Evolutionary conservation across 192 early-diverging fungal species (phyloP), one percentile per base, ranked within the genome.

Genomic region (Bifiguratus adelaidae): DNA sequence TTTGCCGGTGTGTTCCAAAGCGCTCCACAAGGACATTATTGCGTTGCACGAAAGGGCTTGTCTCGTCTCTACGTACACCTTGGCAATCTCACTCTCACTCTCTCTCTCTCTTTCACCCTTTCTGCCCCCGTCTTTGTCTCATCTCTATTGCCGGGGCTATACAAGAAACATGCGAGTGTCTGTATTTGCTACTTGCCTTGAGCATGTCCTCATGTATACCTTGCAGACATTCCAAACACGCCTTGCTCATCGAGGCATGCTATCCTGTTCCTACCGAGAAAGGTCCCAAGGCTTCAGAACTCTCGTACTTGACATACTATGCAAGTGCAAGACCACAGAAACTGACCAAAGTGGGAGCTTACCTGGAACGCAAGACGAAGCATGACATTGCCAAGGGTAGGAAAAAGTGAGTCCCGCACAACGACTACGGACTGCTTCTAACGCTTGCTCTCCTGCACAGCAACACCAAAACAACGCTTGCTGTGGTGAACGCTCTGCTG

Each of bases 251-350:
- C 58, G 82, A 85, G 53, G 80, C 73, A 45, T 88, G 85, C 48
- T 88, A 80, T 52, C 82, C 74, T 18, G 60, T 61, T 0, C 65
- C 65, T 20, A 67, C 81, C 7, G 82, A 81, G 47, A 76, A 65
- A 11, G 69, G 70, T 24, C 87, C 92, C 30, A 85, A 81, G 48
- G 69, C 80, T 37, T 81, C 75, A 42, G 80, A 87, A 52, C 81
- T 96, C 4, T 91, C 89, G 15, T 83, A 87, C 45, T 71, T 96
- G 36, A 69, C 88, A 7, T 93, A 86, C 66, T 96, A 96, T 56
- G 86, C 87, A 21, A 79, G 76, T 30, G 78, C 83, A 40, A 83
- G 88, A 53, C 90, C 91, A 2, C 83, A 85, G 11, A 96, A 96
- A 60, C 71, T 93, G 40, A 71, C 82, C 41, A 96, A 96, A 61